Base-by-base conservation (phyloP, 169 alveolate genomes). In the Plasmodium adleri region DNA sequence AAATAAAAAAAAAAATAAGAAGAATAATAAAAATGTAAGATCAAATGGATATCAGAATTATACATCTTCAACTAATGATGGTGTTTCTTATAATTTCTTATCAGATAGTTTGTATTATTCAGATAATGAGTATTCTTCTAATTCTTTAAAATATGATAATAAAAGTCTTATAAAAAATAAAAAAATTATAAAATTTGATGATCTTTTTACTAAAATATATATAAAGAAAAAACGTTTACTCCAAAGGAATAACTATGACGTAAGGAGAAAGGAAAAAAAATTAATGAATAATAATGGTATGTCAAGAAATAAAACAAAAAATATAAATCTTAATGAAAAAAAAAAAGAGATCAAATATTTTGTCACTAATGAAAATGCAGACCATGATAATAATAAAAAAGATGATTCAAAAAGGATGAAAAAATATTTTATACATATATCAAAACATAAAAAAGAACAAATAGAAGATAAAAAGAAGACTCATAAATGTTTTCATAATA, bases 121-220 rank as follows among this genome's bases (percentile, higher is more conserved):
- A 24, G 63, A 86, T 32, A 49, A 64, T 52, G 74, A 86, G 13
- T 70, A 32, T 54, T 71, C 92, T 54, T 49, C 54, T 26, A 88
- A 86, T 39, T 56, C 71, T 15, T 88, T 71, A 32, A 32, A 68
- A 45, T 83, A 68, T 83, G 66, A n/a, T 10, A 49, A 50, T 1
- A 22, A 56, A 56, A 45, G 58, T 20, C 9, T 58, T 54, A 54
- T 13, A 43, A n/a, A 56, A 60, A 70, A 47, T 12, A 70, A 70
- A 24, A 60, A 72, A 62, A 8, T 26, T 52, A 83, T 83, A 68
- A 86, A 86, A 32, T 86, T 86, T 62, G 75, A 86, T 43, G 87
- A 86, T 28, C 56, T 86, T 26, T 86, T 86, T 22, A 60, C 86
- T 26, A 86, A 86, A 86, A 86, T 86, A 86, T 63, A 86, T 52